Evolutionary conservation across 2,329 filamentous ascomycete species (phyloP).

Genomic region (Ceratocystis harringtonii): DNA sequence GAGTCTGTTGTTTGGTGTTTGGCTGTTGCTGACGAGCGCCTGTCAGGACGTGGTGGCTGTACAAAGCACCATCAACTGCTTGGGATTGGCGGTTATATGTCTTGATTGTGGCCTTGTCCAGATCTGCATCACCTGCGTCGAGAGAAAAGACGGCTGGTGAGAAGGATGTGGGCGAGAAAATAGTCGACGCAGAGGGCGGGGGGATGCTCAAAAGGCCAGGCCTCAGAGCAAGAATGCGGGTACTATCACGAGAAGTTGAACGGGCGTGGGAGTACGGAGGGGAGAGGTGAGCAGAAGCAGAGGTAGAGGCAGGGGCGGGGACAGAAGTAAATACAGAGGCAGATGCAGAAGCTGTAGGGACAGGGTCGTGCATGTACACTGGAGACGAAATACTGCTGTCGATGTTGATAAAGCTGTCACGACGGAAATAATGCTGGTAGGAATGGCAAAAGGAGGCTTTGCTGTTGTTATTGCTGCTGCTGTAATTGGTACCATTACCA

Average conservation of each 20-base stretch:
- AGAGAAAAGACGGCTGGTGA: background rate
- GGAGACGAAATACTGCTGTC: background rate
- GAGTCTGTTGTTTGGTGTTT: no score
- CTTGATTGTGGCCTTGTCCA: background rate
- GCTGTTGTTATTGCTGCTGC: background rate
- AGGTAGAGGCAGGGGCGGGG: background rate
- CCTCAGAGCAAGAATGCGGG: background rate
- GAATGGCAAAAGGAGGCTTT: background rate
- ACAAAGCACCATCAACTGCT: background rate
- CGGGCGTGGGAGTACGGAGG: background rate
- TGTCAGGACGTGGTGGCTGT: background rate
- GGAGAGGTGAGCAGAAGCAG: background rate
- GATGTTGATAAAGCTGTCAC: background rate
- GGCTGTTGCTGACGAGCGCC: background rate
- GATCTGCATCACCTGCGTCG: background rate
- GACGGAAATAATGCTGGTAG: background rate
- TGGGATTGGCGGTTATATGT: background rate
- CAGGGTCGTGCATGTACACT: background rate
- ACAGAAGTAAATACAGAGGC: background rate
- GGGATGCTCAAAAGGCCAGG: background rate
- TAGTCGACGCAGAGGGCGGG: background rate
- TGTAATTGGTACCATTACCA: slow-evolving; percentile 4
- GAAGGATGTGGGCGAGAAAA: slow-evolving; percentile 5
- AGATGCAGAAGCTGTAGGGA: background rate
- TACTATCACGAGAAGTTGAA: background rate